Evolutionary conservation across 1,284 basidiomycete species (phyloP), one percentile per base, ranked within the genome.

Genomic region (Leccinum solheimii): DNA sequence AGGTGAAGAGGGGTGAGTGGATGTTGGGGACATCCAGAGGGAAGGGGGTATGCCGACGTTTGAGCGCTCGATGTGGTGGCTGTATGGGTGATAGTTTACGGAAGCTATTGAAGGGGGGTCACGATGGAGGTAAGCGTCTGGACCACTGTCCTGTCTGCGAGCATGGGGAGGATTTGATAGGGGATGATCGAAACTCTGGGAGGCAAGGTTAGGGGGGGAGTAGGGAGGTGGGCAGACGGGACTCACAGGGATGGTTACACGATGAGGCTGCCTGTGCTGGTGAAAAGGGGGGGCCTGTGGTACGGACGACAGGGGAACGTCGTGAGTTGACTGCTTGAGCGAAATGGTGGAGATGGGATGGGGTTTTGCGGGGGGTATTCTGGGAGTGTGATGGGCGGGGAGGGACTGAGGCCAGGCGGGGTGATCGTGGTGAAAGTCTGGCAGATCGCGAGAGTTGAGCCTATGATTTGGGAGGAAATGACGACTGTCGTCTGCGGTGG

Each of bases 11-110:
- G 81, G 76, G 5, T 82, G 76, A 16, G 83, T 75, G 56, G 81
- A 83, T 11, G 85, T 78, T 48, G 87, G 83, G 11, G 90, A 91
- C 90, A 92, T 92, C 90, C 90, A 92, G 53, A 91, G 76, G 50
- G 88, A 90, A 3, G 90, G 89, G 55, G 87, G 87, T 50, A 92
- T 77, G 60, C 82, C 80, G 55, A 77, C 68, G 67, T 78, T 78
- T 56, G 83, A 79, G 68, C 83, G 86, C 68, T 87, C 85, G 70
- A 77, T 71, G 67, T 78, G 51, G 64, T 73, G 69, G 59, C 69
- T 68, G 67, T 74, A 74, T 55, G 65, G 62, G 19, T 75, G 67
- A 60, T 74, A 77, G 68, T 73, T 68, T 21, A 69, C 56, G 36
- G 71, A 45, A 57, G 70, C 62, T 57, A 65, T 63, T 53, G 67